Evolutionary conservation across 129 eudicot species (phyloP).

Genomic region (Chrysanthemum seticuspe): DNA sequence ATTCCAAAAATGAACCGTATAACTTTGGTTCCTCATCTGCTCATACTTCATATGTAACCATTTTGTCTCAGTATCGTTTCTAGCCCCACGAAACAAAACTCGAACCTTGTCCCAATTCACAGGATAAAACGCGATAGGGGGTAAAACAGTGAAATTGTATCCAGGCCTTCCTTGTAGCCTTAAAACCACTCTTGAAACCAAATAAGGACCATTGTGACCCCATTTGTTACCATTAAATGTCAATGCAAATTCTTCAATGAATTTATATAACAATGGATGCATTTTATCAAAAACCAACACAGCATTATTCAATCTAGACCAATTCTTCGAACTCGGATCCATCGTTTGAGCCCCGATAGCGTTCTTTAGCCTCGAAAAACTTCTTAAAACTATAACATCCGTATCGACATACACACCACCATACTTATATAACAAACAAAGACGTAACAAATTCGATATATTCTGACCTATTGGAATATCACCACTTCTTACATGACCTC

Average conservation of each 20-base stretch:
- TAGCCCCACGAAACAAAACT: slow-evolving; percentile 51
- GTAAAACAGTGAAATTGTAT: slow-evolving; percentile 52
- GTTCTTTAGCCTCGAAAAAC: slow-evolving; percentile 47
- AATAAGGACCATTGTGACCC: slow-evolving; percentile 97
- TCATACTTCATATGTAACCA: slow-evolving; percentile 50
- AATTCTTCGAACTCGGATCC: slow-evolving; percentile 51
- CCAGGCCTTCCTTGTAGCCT: slow-evolving; percentile 59
- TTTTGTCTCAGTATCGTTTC: slow-evolving; percentile 41
- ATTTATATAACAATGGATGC: slow-evolving; percentile 76
- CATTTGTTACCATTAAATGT: slow-evolving; percentile 94
- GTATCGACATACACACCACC: slow-evolving; percentile 89
- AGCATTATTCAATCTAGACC: slow-evolving; percentile 88
- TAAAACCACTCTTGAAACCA: slow-evolving; percentile 85
- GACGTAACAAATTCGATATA: slow-evolving; percentile 80
- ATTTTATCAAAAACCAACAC: slow-evolving; percentile 83
- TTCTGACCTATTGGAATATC: slow-evolving; percentile 78
- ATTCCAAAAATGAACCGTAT: slow-evolving; percentile 85
- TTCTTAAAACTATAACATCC: slow-evolving; percentile 65
- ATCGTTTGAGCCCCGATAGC: slow-evolving; percentile 79
- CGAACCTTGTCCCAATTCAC: slow-evolving; percentile 76
- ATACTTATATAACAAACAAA: slow-evolving; percentile 70
- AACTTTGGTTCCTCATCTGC: slow-evolving; percentile 59
- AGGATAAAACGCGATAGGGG: slow-evolving; percentile 83
- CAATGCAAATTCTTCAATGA: slow-evolving; percentile 82
- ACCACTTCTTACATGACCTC: slow-evolving; percentile 61